A percentile compares a stretch with the other conserved stretches of the same genome.
Evolutionary conservation across 2,329 filamentous ascomycete genomes (phyloP).

Genomic region (Tympanopsis confertula): DNA sequence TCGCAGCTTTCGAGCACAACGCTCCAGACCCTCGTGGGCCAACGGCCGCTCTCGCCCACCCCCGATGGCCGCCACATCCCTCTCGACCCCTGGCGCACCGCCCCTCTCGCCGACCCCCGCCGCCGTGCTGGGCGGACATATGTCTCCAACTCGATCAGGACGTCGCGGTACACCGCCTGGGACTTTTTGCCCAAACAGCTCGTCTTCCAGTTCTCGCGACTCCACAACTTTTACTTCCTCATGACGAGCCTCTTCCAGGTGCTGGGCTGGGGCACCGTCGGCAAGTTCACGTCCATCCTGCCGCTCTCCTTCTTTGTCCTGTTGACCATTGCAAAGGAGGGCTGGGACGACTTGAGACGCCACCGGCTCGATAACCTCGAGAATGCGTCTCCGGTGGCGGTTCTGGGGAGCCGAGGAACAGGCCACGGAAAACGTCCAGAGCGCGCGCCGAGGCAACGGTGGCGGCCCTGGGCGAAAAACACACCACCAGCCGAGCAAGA

Average conservation of each 20-base stretch:
- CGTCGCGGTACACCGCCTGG: slow-evolving; percentile 71
- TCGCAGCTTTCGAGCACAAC: too few relatives aligned
- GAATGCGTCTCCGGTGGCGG: slow-evolving; percentile 44
- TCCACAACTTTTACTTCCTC: slow-evolving; percentile 82
- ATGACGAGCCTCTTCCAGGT: slow-evolving; percentile 75
- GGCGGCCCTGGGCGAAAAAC: neutral
- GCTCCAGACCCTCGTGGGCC: neutral
- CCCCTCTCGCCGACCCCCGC: neutral
- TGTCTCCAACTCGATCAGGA: slow-evolving; percentile 58
- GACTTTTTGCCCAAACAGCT: slow-evolving; percentile 79
- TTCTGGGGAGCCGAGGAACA: slow-evolving; percentile 15
- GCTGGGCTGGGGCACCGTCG: slow-evolving; percentile 65
- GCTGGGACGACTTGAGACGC: slow-evolving; percentile 72
- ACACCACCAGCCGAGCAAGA: neutral
- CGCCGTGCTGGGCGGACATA: slow-evolving; percentile 25
- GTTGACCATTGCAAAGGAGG: slow-evolving; percentile 75
- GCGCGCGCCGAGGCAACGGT: too few relatives aligned
- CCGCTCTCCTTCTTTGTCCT: slow-evolving; percentile 66
- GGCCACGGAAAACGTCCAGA: too few relatives aligned
- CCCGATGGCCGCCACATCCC: neutral
- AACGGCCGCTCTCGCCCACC: neutral
- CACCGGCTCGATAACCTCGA: slow-evolving; percentile 74
- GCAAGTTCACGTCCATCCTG: slow-evolving; percentile 63
- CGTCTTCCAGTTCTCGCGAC: slow-evolving; percentile 73
- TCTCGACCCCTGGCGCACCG: neutral